These are phyloP conservation scores for Phytophthora fragariae DNA, from an alignment of 352 stramenopile species.

Conservation along the genomic window DNA sequence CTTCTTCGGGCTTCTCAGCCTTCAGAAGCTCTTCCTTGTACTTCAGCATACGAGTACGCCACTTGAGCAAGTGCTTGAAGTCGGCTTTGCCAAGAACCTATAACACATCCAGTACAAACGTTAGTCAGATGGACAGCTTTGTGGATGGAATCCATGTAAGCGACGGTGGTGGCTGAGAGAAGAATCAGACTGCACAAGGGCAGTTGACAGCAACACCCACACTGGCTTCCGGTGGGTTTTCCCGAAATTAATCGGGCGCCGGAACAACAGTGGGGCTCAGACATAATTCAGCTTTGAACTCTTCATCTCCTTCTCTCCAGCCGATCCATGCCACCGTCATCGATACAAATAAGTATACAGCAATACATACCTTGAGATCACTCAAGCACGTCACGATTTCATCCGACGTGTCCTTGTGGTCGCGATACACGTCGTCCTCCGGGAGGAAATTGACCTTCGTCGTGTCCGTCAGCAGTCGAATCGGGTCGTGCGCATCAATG, in stretches of 20 bases:
- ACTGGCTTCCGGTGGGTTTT: conserved; percentile 92
- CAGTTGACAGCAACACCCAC: conserved; percentile 66
- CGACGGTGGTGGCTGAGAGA: conserved; percentile 9
- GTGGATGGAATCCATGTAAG: too few species aligned
- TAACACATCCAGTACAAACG: not conserved
- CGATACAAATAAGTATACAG: not conserved
- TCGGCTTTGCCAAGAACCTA: conserved; percentile 98
- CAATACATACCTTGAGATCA: conserved; percentile 93
- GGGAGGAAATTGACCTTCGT: conserved; percentile 94
- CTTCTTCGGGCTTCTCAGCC: conserved; percentile 52
- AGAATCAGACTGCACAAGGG: conserved; percentile 85
- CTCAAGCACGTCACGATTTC: conserved; percentile 81
- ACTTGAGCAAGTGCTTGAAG: conserved; percentile 98
- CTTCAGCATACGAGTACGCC: conserved; percentile 94
- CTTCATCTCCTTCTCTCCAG: conserved; percentile 64
- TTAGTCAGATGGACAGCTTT: not conserved
- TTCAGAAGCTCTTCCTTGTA: conserved; percentile 88
- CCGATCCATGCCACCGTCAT: not conserved
- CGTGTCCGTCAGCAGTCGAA: conserved; percentile 95
- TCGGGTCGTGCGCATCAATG: conserved; percentile 92
- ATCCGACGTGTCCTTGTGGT: conserved; percentile 79
- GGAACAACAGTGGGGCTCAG: conserved; percentile 90
- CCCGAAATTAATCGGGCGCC: conserved; percentile 89
- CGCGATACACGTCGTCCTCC: conserved; percentile 81
- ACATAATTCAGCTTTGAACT: conserved; percentile 82